A percentile compares a stretch with the other conserved stretches of the same genome.
These are phyloP conservation scores for Acer campestre DNA, from an alignment of 345 rosid species.

Conservation along the genomic window DNA sequence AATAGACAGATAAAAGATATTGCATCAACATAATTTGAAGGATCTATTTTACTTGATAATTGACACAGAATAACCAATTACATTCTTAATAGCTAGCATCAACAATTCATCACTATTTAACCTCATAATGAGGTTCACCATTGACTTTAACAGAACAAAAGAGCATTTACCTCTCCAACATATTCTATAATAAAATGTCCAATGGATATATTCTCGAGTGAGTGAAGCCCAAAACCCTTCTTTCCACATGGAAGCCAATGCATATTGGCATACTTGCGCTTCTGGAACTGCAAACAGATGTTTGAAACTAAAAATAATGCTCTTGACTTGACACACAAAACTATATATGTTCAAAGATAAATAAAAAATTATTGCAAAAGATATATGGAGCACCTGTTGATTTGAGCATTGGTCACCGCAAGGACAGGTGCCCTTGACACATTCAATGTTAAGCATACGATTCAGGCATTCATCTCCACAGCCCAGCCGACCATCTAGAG, in stretches of 20 bases:
- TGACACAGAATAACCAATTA: neutral
- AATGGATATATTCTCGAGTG: slow-evolving; percentile 65
- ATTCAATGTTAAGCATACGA: slow-evolving; percentile 97
- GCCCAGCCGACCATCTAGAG: slow-evolving; percentile 62
- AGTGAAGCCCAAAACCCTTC: slow-evolving; percentile 93
- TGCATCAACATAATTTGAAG: neutral
- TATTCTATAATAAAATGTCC: slow-evolving; percentile 95
- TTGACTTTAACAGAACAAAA: neutral
- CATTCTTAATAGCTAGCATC: neutral
- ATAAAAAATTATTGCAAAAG: slow-evolving; percentile 14
- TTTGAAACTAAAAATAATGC: slow-evolving; percentile 13
- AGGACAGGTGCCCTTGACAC: slow-evolving; percentile 92
- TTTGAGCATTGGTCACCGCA: slow-evolving; percentile 91
- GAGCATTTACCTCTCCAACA: slow-evolving; percentile 85
- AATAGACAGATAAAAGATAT: slow-evolving; percentile 2
- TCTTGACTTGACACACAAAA: neutral
- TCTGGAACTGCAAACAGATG: slow-evolving; percentile 79
- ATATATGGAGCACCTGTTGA: slow-evolving; percentile 65
- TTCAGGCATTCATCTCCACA: slow-evolving; percentile 97
- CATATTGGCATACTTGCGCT: slow-evolving; percentile 72
- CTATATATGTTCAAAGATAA: neutral
- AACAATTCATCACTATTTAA: slow-evolving; percentile 7
- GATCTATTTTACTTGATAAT: neutral
- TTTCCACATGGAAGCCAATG: slow-evolving; percentile 78
- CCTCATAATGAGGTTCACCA: slow-evolving; percentile 4